These are phyloP conservation scores for Kodamaea ohmeri DNA, from an alignment of 1,139 yeast genomes.

Conservation along the genomic window DNA sequence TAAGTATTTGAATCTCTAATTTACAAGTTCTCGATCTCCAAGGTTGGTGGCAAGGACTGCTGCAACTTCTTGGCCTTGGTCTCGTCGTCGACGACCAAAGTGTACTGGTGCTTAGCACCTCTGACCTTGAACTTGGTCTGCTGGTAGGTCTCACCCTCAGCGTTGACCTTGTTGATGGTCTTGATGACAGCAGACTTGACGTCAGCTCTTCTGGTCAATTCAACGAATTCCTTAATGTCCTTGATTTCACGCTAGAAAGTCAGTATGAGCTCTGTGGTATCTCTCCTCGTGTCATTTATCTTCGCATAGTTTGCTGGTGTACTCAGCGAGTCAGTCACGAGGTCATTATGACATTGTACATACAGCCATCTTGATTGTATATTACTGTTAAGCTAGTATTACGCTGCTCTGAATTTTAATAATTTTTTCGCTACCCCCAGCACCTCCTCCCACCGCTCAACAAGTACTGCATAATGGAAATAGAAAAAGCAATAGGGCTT, in stretches of 20 bases:
- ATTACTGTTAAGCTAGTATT: conserved; percentile 10
- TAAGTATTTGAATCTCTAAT: conserved; percentile 12
- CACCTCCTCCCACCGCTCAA: not conserved
- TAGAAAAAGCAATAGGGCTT: conserved; percentile 4
- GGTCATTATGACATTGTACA: conserved; percentile 14
- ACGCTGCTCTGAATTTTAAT: conserved; percentile 1
- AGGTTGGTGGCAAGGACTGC: conserved; percentile 96
- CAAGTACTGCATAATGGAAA: conserved; percentile 5
- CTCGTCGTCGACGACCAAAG: conserved; percentile 93
- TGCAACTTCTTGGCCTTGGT: conserved; percentile 97
- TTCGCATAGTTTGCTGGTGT: not conserved
- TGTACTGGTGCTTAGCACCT: conserved; percentile 93
- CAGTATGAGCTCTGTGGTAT: conserved; percentile 22
- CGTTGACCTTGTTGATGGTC: conserved; percentile 82
- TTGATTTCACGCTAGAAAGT: conserved; percentile 65
- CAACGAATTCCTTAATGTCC: conserved; percentile 97
- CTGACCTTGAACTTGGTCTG: conserved; percentile 99
- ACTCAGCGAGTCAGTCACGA: not conserved
- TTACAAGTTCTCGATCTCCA: conserved; percentile 72
- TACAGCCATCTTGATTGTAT: conserved; percentile 32
- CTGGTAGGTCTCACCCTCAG: conserved; percentile 82
- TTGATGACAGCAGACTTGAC: conserved; percentile 89
- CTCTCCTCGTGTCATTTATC: not conserved
- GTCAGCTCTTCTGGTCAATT: conserved; percentile 97
- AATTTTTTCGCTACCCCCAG: conserved; percentile 7